Evolutionary conservation across 2,329 filamentous ascomycete species (phyloP), one percentile per base, ranked within the genome.

Genomic region (Aphanocladium album): DNA sequence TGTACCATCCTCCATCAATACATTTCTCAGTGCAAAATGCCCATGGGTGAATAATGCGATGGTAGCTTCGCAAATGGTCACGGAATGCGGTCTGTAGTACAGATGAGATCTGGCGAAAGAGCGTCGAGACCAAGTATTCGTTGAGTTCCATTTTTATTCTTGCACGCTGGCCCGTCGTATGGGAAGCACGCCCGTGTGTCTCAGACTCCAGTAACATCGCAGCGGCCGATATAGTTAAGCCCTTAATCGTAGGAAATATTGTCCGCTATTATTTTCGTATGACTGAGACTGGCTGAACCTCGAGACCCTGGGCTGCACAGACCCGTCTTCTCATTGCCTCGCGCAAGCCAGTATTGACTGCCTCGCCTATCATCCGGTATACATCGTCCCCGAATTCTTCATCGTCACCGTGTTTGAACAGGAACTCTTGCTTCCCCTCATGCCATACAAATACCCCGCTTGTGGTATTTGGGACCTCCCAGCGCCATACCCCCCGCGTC

Each of bases 21-120:
- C 79, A 58, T 82, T 82, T 3, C 75, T 64, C 3, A 72, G 73
- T 11, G 70, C 72, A 12, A 85, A 70, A 66, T 85, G 81, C 3
- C 76, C 76, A 69, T 84, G 80, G 1, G 80, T 80, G 62, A 84
- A 78, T 72, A 35, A 75, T 67, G n/a, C 65, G 65, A 63, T 75
- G 69, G 19, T 67, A 37, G 0, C 65, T 68, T 27, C 61, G 56
- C 17, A 71, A 56, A n/a, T 66, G 66, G 2, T 47, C 49, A 17
- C 64, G 43, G 59, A 72, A 68, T 0, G 70, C 64, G 16, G 46
- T 55, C 1, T 60, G 62, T 3, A 73, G n/a, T 0, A 62, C 51
- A 6, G 62, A 30, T 2, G 70, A 69, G 3, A 47, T 66, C 0
- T 61, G 19, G 2, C 60, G 16, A 21, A 54, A 61, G 2, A 72